Conservation (phyloP, 2,329 filamentous ascomycete genomes). For the Cladobotryum mycophilum region DNA sequence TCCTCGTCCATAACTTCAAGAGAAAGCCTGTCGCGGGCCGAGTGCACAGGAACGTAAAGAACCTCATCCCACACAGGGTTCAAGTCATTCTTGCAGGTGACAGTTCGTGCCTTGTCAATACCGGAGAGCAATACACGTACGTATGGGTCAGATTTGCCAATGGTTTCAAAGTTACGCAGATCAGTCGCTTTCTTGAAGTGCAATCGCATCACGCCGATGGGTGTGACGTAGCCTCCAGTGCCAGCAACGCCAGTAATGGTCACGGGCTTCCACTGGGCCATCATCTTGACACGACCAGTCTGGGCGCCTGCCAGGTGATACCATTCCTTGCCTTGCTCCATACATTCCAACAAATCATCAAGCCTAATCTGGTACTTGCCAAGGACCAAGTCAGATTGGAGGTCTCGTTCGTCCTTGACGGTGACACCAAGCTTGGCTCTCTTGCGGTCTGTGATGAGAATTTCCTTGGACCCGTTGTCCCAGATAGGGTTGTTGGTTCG, state of each 20-base stretch:
- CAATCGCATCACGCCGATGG: slow-evolving; percentile 90
- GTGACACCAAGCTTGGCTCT: slow-evolving; percentile 83
- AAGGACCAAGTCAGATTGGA: slow-evolving; percentile 74
- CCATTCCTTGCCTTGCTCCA: slow-evolving; percentile 93
- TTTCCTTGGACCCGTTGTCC: slow-evolving; percentile 86
- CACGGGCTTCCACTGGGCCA: slow-evolving; percentile 91
- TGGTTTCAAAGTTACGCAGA: slow-evolving; percentile 85
- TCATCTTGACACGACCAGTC: slow-evolving; percentile 82
- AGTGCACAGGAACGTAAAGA: slow-evolving; percentile 87
- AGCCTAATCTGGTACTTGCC: slow-evolving; percentile 94
- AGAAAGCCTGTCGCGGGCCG: slow-evolving; percentile 71
- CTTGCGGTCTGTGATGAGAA: slow-evolving; percentile 90
- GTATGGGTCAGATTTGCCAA: slow-evolving; percentile 97
- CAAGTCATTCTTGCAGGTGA: slow-evolving; percentile 93
- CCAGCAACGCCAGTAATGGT: slow-evolving; percentile 73
- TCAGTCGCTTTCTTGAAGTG: slow-evolving; percentile 81
- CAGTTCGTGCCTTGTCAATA: slow-evolving; percentile 83
- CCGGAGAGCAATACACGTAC: slow-evolving; percentile 83
- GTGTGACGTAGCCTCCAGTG: slow-evolving; percentile 84
- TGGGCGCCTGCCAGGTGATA: slow-evolving; percentile 79
- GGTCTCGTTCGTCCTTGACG: slow-evolving; percentile 90
- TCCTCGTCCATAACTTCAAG: slow-evolving; percentile 97
- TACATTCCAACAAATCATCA: slow-evolving; percentile 85
- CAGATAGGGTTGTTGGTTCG: slow-evolving; percentile 97
- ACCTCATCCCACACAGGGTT: slow-evolving; percentile 96